These are phyloP conservation scores for Pelargonium australe DNA, from an alignment of 441 rosid species.

Conservation along the genomic window DNA sequence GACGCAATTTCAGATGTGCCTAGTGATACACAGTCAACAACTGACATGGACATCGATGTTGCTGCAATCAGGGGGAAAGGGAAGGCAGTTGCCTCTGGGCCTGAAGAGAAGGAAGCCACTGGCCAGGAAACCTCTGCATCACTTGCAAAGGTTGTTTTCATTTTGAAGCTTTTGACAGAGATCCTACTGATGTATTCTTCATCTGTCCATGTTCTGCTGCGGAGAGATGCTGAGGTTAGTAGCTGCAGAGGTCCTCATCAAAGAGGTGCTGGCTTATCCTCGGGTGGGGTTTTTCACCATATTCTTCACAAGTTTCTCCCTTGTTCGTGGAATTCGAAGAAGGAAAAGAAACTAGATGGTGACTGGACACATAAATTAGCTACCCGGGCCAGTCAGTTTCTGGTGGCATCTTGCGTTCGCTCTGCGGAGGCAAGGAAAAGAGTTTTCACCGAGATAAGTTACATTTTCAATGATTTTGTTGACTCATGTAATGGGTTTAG, in stretches of 20 bases:
- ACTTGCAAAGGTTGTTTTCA: conserved; percentile 80
- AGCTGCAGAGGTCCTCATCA: conserved; percentile 52
- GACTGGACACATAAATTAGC: conserved; percentile 93
- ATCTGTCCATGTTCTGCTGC: conserved; percentile 72
- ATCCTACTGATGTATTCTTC: conserved; percentile 79
- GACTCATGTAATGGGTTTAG: conserved; percentile 50
- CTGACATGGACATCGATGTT: conserved; percentile 91
- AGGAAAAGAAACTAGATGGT: conserved; percentile 75
- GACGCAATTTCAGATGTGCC: conserved; percentile 33
- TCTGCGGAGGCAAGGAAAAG: conserved; percentile 90
- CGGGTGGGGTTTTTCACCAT: conserved; percentile 77
- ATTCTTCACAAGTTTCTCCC: conserved; percentile 75
- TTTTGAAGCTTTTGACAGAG: conserved; percentile 91
- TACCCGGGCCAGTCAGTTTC: conserved; percentile 69
- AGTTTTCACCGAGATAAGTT: conserved; percentile 66
- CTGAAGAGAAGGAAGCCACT: conserved; percentile 50
- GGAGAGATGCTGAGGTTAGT: conserved; percentile 72
- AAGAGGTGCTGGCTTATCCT: conserved; percentile 38
- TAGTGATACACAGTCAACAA: conserved; percentile 38
- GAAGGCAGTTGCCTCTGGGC: conserved; percentile 61
- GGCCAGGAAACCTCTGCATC: conserved; percentile 63
- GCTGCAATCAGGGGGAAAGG: conserved; percentile 79
- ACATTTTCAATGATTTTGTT: conserved; percentile 59
- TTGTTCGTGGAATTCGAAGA: conserved; percentile 49
- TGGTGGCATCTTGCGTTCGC: conserved; percentile 91